These are phyloP conservation scores for Planoprotostelium fungivorum DNA, from an alignment of 78 protist genomes.

Conservation along the genomic window DNA sequence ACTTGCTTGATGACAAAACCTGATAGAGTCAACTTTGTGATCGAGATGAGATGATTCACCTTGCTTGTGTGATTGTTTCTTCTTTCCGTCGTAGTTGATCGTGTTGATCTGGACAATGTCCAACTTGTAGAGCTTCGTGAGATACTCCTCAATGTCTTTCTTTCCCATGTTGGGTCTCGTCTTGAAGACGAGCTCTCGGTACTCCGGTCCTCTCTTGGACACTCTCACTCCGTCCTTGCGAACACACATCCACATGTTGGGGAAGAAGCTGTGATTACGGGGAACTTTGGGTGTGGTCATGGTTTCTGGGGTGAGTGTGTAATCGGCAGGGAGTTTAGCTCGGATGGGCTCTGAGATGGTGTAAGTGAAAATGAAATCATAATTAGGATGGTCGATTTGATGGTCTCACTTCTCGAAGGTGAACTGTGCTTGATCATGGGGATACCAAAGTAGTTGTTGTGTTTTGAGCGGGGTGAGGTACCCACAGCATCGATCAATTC, in stretches of 20 bases:
- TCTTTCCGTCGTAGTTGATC: background rate
- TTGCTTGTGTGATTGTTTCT: background rate
- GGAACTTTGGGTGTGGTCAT: background rate
- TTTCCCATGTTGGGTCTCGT: background rate
- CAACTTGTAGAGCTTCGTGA: background rate
- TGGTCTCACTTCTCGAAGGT: background rate
- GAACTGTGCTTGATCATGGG: background rate
- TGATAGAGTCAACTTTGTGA: background rate
- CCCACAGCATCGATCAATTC: background rate
- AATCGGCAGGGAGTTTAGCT: background rate
- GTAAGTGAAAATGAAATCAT: background rate
- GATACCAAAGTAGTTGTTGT: background rate
- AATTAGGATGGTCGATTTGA: background rate
- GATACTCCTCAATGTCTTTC: background rate
- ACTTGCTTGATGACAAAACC: background rate
- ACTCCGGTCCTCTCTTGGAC: background rate
- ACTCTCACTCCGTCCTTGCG: background rate
- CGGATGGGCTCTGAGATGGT: background rate
- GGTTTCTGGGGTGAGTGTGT: background rate
- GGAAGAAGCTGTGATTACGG: background rate
- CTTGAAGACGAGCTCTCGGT: background rate
- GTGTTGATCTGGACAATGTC: background rate
- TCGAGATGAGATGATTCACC: background rate
- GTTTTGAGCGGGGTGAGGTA: background rate
- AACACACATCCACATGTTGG: background rate